Conservation (phyloP, 2,329 filamentous ascomycete species). For the Raffaelea albimanens region DNA sequence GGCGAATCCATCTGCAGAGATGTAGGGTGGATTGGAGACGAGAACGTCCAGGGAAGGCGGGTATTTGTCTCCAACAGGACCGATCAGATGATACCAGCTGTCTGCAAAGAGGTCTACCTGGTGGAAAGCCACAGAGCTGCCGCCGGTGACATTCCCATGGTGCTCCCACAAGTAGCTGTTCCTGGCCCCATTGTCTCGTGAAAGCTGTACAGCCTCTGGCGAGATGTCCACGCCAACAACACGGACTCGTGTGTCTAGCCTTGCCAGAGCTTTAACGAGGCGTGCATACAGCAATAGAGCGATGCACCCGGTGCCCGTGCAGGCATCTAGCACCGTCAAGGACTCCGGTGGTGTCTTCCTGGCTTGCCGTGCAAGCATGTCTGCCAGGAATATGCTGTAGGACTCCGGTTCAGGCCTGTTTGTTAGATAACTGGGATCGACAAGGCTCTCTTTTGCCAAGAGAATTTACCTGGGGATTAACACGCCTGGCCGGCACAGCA, state of each 20-base stretch:
- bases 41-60: constrained; percentile 47
- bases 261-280: constrained; percentile 13
- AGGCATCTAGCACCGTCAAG: constrained; percentile 61
- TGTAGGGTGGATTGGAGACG: constrained; percentile 85
- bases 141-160: no score
- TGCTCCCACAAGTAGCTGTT: constrained; percentile 28
- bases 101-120: constrained; percentile 35
- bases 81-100: constrained; percentile 19
- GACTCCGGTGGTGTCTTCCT: neutral
- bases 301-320: constrained; percentile 87
- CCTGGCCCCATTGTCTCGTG: constrained; percentile 50
- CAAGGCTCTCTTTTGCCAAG: no score
- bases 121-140: constrained; percentile 9
- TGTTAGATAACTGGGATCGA: neutral
- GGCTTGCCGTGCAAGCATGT: constrained; percentile 9
- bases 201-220: constrained; percentile 51
- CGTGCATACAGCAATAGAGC: constrained; percentile 63
- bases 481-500: constrained; percentile 66
- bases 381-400: constrained; percentile 49
- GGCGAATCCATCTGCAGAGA: constrained; percentile 57
- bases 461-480: constrained; percentile 64
- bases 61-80: neutral
- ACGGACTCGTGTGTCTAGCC: constrained; percentile 23
- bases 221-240: constrained; percentile 71
- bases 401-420: constrained; percentile 59